Percentiles rank a stretch among this genome's conserved stretches.
Conservation (phyloP, 495 filamentous ascomycete species). For the Hapsidospora chrysogenum region DNA sequence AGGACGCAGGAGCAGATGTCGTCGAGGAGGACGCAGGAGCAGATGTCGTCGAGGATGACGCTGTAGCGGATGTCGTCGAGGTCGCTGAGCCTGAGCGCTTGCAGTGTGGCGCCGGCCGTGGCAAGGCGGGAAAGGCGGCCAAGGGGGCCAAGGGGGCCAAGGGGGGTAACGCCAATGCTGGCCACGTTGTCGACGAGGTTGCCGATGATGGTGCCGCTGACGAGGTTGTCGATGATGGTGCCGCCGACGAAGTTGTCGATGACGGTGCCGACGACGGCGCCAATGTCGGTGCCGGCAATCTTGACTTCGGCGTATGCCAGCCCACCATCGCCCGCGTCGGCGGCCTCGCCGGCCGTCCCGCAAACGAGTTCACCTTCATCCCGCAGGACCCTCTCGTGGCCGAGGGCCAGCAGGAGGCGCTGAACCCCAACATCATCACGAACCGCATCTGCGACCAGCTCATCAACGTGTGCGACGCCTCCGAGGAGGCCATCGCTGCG, state of each 20-base stretch:
- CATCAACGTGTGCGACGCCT: slow-evolving; percentile 37
- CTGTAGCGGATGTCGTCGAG: neutral
- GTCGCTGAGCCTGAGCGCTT: neutral
- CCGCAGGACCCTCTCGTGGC: slow-evolving; percentile 27
- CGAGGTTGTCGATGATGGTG: neutral
- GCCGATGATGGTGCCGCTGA: neutral
- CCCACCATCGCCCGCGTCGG: slow-evolving; percentile 36
- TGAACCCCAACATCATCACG: slow-evolving; percentile 49
- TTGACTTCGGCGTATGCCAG: slow-evolving; percentile 34
- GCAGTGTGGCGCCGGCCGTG: neutral
- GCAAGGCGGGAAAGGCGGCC: neutral
- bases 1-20: slow-evolving; percentile 3
- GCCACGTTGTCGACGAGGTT: neutral
- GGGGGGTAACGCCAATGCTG: neutral
- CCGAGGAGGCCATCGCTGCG: slow-evolving; percentile 31
- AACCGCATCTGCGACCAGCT: slow-evolving; percentile 48
- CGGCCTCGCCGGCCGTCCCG: slow-evolving; percentile 25
- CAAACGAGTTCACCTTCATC: slow-evolving; percentile 37
- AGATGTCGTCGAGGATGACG: neutral
- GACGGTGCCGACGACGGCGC: slow-evolving; percentile 1
- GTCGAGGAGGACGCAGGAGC: neutral
- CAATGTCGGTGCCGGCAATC: slow-evolving; percentile 3
- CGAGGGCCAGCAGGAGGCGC: slow-evolving; percentile 33
- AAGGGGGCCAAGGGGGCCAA: neutral
- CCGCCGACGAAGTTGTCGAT: neutral